Base-by-base conservation (phyloP, 2,329 filamentous ascomycete species). In the Scedosporium apiospermum region DNA sequence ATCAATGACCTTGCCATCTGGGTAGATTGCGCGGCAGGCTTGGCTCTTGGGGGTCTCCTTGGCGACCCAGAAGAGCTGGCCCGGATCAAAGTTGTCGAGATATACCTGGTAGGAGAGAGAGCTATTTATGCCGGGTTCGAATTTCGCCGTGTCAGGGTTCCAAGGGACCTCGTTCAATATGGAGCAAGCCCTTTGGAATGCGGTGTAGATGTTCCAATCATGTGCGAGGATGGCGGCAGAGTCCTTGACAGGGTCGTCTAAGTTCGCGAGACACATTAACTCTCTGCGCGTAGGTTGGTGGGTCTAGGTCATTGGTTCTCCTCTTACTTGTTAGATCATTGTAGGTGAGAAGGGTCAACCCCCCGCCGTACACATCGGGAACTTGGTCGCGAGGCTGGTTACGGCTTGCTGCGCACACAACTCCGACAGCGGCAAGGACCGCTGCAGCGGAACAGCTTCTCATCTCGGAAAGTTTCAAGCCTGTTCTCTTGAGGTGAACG, bases 271-370 rank as follows among this genome's bases (percentile, higher is more conserved):
- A 9, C 41, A 42, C 23, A 63, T 41, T 27, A 38, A 14, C 10
- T 9, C 10, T 12, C 34, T 34, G 34, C 10, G 12, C 42, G 9
- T 26, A 9, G 10, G 16, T 23, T 9, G 53, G n/a, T 14, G n/a
- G 3, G 2, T 10, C 21, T 12, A n/a, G 12, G 27, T 7, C 30
- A 18, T 16, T 26, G 16, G 9, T n/a, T 61, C 27, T 16, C 12
- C 5, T 38, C 62, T 57, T 61, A 61, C 62, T 63, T 7, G 58
- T 58, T 12, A 61, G 51, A 23, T 63, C 58, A 42, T 63, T 61
- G 34, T 63, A 53, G 3, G 62, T 34, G 26, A 63, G 58, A 10
- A 63, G 57, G 16, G 58, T 58, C 21, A 63, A 34, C 4, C 62
- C 62, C 9, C 58, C 58, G 10, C 34, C 41, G 49, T 51, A 42